A percentile compares a stretch with the other conserved stretches of the same genome.
Conservation (phyloP, 1,284 basidiomycete genomes). For the Neolentinus lepideus region DNA sequence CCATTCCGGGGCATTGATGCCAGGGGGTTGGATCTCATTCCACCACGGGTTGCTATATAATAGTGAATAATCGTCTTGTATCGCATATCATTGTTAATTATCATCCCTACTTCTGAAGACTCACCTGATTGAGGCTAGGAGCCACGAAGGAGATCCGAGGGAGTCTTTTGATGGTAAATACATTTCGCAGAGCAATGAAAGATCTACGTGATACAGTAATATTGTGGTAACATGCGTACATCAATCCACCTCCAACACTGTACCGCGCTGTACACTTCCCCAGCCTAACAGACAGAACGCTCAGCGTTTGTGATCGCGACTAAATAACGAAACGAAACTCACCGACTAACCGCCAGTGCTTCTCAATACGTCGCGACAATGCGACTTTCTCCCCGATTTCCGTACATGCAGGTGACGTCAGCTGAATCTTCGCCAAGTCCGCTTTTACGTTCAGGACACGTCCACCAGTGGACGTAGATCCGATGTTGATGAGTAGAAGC, state of each 20-base stretch:
- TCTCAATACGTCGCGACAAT: constrained; percentile 87
- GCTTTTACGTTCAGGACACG: constrained; percentile 89
- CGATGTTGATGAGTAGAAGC: constrained; percentile 90
- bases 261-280: constrained; percentile 53
- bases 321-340: constrained; percentile 21
- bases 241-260: constrained; percentile 45
- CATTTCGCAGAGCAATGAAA: neutral
- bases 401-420: constrained; percentile 90
- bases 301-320: neutral
- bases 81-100: neutral
- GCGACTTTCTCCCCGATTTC: constrained; percentile 96
- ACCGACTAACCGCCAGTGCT: constrained; percentile 93
- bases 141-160: too few relatives aligned
- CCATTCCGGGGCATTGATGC: constrained; percentile 67
- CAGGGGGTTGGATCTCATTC: constrained; percentile 54
- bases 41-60: neutral
- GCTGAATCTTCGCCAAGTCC: constrained; percentile 86
- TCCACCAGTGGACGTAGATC: constrained; percentile 91
- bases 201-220: constrained; percentile 1
- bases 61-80: neutral
- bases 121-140: neutral
- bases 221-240: neutral
- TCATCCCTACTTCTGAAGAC: neutral
- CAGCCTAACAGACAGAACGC: constrained; percentile 28
- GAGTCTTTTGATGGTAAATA: neutral